Conservation (phyloP, 371 early-diverging fungal species). For the Mucor racemosus region DNA sequence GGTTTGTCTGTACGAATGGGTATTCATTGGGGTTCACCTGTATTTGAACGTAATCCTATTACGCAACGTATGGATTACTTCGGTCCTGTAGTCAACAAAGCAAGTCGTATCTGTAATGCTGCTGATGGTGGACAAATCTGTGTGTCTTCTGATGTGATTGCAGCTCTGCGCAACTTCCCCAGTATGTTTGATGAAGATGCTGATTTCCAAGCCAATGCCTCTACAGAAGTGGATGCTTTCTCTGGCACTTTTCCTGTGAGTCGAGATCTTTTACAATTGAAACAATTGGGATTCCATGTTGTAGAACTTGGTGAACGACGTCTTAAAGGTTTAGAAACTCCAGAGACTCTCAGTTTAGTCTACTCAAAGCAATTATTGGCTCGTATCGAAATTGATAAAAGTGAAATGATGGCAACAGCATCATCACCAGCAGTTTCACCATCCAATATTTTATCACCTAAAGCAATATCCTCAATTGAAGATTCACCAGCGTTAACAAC, state of each 20-base stretch:
- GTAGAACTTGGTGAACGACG: slow-evolving; percentile 83
- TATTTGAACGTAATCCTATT: slow-evolving; percentile 89
- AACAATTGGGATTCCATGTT: slow-evolving; percentile 72
- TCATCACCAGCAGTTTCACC: not conserved
- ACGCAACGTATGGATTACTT: slow-evolving; percentile 96
- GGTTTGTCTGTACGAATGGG: slow-evolving; percentile 96
- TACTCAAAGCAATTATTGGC: slow-evolving; percentile 67
- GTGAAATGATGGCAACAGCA: slow-evolving; percentile 26
- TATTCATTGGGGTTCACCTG: slow-evolving; percentile 91
- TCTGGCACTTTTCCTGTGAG: slow-evolving; percentile 42
- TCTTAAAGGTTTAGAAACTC: slow-evolving; percentile 91
- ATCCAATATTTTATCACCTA: slow-evolving; percentile 1
- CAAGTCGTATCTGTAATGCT: slow-evolving; percentile 83
- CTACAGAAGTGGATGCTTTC: slow-evolving; percentile 5
- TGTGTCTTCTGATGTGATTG: slow-evolving; percentile 68
- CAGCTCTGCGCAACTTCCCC: slow-evolving; percentile 52
- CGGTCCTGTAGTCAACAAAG: slow-evolving; percentile 93
- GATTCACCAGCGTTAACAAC: not conserved
- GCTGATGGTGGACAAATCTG: slow-evolving; percentile 95
- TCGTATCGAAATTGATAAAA: slow-evolving; percentile 47
- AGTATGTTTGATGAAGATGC: slow-evolving; percentile 46
- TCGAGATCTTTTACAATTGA: slow-evolving; percentile 65
- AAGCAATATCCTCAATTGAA: not conserved
- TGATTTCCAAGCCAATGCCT: slow-evolving; percentile 8
- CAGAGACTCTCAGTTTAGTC: slow-evolving; percentile 81